Percentiles rank a stretch among this genome's conserved stretches.
Evolutionary conservation across 176 grass and related monocot genomes (phyloP).

Genomic region (Canna indica): DNA sequence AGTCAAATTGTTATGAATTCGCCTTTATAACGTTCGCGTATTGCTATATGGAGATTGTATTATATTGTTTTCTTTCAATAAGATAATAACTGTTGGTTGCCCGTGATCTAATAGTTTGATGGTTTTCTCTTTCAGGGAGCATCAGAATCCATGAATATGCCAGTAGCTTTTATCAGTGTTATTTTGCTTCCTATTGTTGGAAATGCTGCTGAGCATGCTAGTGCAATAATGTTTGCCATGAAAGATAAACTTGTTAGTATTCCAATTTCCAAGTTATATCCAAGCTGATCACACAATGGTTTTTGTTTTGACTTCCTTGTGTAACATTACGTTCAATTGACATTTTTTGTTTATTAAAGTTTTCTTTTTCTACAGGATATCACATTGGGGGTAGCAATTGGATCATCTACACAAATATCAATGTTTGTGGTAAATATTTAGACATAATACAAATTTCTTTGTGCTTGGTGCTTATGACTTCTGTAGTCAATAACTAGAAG

Average conservation of each 20-base stretch:
- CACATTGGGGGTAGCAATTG: slow-evolving; percentile 91
- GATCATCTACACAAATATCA: slow-evolving; percentile 94
- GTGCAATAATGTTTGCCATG: slow-evolving; percentile 99
- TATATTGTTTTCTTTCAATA: background rate
- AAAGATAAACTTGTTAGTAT: slow-evolving; percentile 89
- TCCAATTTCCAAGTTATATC: slow-evolving; percentile 1
- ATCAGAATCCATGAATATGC: slow-evolving; percentile 84
- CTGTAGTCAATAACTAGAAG: background rate
- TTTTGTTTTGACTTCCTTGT: background rate
- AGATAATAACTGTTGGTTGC: too few relatives aligned
- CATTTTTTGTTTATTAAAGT: slow-evolving; percentile 19
- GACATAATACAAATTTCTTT: background rate
- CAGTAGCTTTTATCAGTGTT: slow-evolving; percentile 94
- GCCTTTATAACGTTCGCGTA: background rate
- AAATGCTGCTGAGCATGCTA: slow-evolving; percentile 96
- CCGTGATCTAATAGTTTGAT: slow-evolving; percentile 21
- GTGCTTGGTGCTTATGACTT: too few relatives aligned
- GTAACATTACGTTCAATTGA: background rate
- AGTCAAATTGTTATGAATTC: too few relatives aligned
- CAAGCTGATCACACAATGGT: too few relatives aligned
- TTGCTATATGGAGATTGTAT: background rate
- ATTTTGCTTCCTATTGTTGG: slow-evolving; percentile 98
- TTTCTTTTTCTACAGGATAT: slow-evolving; percentile 54
- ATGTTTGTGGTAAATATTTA: slow-evolving; percentile 85
- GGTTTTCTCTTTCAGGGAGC: slow-evolving; percentile 53